phyloP scores from a whole-genome alignment of 768 basidiomycete species.

The Rhodocollybia butyracea region DNA sequence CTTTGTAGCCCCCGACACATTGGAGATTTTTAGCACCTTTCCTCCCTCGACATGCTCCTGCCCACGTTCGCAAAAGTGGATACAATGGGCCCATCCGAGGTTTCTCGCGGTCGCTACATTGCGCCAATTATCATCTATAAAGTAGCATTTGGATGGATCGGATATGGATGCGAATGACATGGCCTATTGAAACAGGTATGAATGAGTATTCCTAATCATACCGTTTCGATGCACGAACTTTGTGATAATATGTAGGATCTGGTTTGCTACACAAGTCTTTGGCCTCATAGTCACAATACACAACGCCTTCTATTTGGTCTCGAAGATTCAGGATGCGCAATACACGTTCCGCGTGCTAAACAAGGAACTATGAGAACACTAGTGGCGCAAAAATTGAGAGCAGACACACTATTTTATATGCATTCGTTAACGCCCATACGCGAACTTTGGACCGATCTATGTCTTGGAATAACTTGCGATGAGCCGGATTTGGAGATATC shows the following conservation, averaged over 20 bases:
- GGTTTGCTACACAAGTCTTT: constrained; percentile 79
- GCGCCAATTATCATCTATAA: constrained; percentile 71
- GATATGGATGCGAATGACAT: constrained; percentile 55
- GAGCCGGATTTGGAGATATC: constrained; percentile 58
- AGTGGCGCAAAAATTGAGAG: background rate
- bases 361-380: background rate
- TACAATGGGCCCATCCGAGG: constrained; percentile 71
- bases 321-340: constrained; percentile 68
- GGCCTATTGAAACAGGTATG: constrained; percentile 42
- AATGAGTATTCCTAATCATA: background rate
- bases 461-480: constrained; percentile 71
- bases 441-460: constrained; percentile 72
- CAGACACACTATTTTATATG: constrained; percentile 61
- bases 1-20: constrained; percentile 17
- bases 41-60: constrained; percentile 64
- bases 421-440: constrained; percentile 89
- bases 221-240: constrained; percentile 33
- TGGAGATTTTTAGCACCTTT: constrained; percentile 41
- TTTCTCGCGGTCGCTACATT: constrained; percentile 67
- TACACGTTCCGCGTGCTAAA: constrained; percentile 79
- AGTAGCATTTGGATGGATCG: constrained; percentile 71
- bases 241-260: constrained; percentile 64
- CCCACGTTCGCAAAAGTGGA: constrained; percentile 73
- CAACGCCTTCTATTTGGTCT: constrained; percentile 71
- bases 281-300: constrained; percentile 74